Conservation (phyloP, 768 basidiomycete species). For the Psilocybe subaeruginosa region DNA sequence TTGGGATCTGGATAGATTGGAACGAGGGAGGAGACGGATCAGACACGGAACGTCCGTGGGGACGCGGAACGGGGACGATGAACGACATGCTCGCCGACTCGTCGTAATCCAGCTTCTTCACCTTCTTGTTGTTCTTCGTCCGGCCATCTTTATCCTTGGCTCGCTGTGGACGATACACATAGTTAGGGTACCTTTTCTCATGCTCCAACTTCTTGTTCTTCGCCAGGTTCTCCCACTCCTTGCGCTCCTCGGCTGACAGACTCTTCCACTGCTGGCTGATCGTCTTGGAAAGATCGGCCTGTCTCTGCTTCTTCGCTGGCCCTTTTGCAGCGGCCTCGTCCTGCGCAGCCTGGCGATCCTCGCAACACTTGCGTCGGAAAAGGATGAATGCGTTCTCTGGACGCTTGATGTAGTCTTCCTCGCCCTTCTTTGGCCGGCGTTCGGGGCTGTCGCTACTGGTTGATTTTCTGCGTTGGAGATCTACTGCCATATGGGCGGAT, state of each 20-base stretch:
- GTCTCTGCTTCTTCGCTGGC: conserved; percentile 70
- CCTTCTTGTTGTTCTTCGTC: conserved; percentile 43
- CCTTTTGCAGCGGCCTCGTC: conserved; percentile 46
- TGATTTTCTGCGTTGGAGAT: conserved; percentile 50
- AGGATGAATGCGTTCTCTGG: conserved; percentile 87
- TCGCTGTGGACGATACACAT: conserved; percentile 79
- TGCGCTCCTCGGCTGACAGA: conserved; percentile 64
- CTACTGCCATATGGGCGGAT: conserved; percentile 39
- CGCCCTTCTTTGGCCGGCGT: conserved; percentile 69
- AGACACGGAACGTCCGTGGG: conserved; percentile 42
- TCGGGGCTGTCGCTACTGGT: conserved; percentile 50
- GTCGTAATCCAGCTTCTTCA: conserved; percentile 40
- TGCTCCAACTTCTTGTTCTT: conserved; percentile 84
- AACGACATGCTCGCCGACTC: conserved; percentile 40
- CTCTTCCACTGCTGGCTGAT: conserved; percentile 84
- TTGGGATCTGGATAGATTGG: conserved; percentile 72
- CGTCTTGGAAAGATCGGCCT: conserved; percentile 76
- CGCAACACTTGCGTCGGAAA: conserved; percentile 79
- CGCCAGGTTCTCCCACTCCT: conserved; percentile 76
- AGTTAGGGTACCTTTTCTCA: conserved; percentile 72
- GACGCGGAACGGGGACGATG: conserved; percentile 37
- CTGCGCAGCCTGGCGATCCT: conserved; percentile 63
- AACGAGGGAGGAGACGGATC: conserved; percentile 71
- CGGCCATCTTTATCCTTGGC: conserved; percentile 58
- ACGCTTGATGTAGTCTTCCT: conserved; percentile 83